Base-by-base conservation (phyloP, 179 eudicot species). In the Silene vulgaris region DNA sequence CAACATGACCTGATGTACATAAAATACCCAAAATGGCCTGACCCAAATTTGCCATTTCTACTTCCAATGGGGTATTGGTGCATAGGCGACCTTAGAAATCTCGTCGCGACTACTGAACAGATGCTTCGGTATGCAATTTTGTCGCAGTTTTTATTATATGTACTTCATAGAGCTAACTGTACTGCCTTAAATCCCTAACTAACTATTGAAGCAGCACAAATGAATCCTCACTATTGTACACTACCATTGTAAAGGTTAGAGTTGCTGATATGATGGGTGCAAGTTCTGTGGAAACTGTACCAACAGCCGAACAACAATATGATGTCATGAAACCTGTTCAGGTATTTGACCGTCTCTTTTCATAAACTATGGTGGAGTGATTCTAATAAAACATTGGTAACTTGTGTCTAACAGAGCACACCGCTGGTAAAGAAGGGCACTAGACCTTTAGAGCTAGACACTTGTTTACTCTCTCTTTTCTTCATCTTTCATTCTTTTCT, bases 271-370 rank as follows among this genome's bases (percentile, higher is more conserved):
- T 74, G 26, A 81, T 81, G 35, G 28, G 21, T 43, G 28, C 73
- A 19, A 70, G 16, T 50, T 26, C 84, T 19, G 68, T 17, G 52
- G 78, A 43, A 74, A 73, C 52, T 35, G 16, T 71, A 32, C 63
- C 60, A 21, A 20, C 63, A 3, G 69, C 40, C 12, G 76, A 69
- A 54, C 85, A 79, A 80, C 89, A 88, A 57, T 48, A 72, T 76
- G 88, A 75, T 59, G 79, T 77, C 48, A 86, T 89, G 97, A 77
- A 89, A 78, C 89, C 99, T 74, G 69, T 90, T 74, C 89, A 90
- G 97, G 98, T 94, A 78, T 19, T 73, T 60, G 3, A 29, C 20
- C 3, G 1, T 28, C 32, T 28, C n/a, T 35, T n/a, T 35, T 21
- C 9, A 35, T 35, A 0, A 32, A 21, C 13, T 11, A 43, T 43